Base-by-base conservation (phyloP, 176 grass and related monocot species). In the Puccinellia tenuiflora region DNA sequence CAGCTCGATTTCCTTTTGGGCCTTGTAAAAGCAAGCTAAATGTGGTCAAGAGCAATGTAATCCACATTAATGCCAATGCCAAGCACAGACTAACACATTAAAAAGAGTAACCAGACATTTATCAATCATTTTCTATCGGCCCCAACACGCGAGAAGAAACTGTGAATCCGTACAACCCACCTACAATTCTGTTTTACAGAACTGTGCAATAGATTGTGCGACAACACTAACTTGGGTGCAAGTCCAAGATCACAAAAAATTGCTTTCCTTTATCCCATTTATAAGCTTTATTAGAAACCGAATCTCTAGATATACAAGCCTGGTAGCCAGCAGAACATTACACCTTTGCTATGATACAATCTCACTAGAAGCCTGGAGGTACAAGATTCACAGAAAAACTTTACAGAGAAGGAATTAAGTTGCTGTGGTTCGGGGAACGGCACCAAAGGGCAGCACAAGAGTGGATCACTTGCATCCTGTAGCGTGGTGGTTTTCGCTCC, bases 291-390 rank as follows among this genome's bases (percentile, higher is more conserved):
- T 91, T 88, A 84, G 45, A 9, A 88, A 85, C 48, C 53, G 50
- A 78, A 57, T 85, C 82, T 71, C 81, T 81, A 85, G 63, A 85
- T 91, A 85, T 88, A 88, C 81, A 91, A 78, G 85, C 81, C 87
- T 81, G 81, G 78, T 48, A 63, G 26, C 85, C 61, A 81, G 26
- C 78, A 66, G 81, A 82, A 37, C 77, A 76, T 88, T 85, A 85
- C 83, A 91, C 85, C 81, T 88, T 77, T 88, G 85, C 81, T 91
- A 91, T 82, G 77, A 52, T 77, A 91, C 85, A 87, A 87, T 84
- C 51, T 72, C 66, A 65, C 76, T 85, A 78, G 45, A 69, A 79
- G 29, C 26, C 76, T 50, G 53, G 42, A 57, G 61, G 62, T 69
- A 57, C 77, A 81, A 85, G 51, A 80, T 91, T 86, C 76, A 86